Percentiles rank a stretch among this genome's conserved stretches.
phyloP scores from a whole-genome alignment of 352 stramenopile species.

The Aphanomyces cochlioides region DNA sequence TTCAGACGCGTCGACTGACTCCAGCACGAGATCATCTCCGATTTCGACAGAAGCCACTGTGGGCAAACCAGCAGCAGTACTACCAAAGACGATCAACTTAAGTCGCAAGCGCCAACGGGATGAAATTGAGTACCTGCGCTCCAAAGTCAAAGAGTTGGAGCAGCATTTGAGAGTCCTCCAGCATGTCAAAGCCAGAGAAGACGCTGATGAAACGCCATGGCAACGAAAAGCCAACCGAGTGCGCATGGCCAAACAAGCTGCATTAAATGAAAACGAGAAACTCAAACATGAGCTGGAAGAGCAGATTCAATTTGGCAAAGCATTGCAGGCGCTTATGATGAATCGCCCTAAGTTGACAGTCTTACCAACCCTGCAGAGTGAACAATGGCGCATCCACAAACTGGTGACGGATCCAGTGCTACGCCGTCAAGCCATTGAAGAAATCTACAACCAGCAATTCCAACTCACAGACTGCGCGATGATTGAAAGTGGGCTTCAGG shows the following conservation, averaged over 20 bases:
- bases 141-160: slow-evolving; percentile 25
- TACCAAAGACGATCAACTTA: slow-evolving; percentile 18
- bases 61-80: neutral
- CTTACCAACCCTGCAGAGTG: slow-evolving; percentile 14
- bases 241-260: slow-evolving; percentile 18
- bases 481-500: slow-evolving; percentile 1
- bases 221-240: slow-evolving; percentile 17
- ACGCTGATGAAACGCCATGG: slow-evolving; percentile 15
- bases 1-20: too few relatives aligned
- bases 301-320: slow-evolving; percentile 28
- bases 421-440: slow-evolving; percentile 7
- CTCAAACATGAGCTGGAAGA: slow-evolving; percentile 16
- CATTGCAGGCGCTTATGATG: slow-evolving; percentile 19
- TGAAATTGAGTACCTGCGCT: slow-evolving; percentile 21
- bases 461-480: neutral
- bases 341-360: slow-evolving; percentile 24
- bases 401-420: slow-evolving; percentile 14
- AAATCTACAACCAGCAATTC: slow-evolving; percentile 19
- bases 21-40: neutral
- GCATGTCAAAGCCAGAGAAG: slow-evolving; percentile 8
- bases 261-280: slow-evolving; percentile 16
- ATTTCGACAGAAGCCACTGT: too few relatives aligned
- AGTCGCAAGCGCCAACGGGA: slow-evolving; percentile 28
- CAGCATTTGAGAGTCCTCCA: slow-evolving; percentile 16
- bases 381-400: slow-evolving; percentile 15